A percentile compares a stretch with the other conserved stretches of the same genome.
phyloP scores from a whole-genome alignment of 2,329 filamentous ascomycete genomes.

The Cylindrodendrum hubeiense region DNA sequence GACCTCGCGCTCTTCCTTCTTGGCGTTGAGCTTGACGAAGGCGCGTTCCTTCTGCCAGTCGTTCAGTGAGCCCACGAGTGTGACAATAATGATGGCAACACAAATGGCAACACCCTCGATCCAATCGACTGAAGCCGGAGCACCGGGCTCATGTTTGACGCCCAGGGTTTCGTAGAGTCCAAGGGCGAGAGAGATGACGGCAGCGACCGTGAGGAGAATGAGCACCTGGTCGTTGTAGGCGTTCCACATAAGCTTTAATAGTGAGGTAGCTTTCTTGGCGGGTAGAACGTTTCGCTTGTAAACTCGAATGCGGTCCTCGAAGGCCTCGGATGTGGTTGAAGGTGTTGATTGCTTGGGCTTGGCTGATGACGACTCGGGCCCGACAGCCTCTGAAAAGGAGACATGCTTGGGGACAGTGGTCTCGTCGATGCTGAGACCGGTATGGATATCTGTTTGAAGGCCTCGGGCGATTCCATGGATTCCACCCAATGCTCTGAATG shows the following conservation, averaged over 20 bases:
- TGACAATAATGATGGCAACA: conserved; percentile 73
- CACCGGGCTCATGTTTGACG: conserved; percentile 47
- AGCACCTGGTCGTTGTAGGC: conserved; percentile 59
- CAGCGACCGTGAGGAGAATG: conserved; percentile 73
- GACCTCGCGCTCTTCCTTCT: conserved; percentile 73
- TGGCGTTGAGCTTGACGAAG: conserved; percentile 70
- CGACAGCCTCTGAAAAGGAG: conserved; percentile 74
- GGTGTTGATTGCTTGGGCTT: neutral
- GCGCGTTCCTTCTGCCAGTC: conserved; percentile 76
- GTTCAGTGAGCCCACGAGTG: conserved; percentile 70
- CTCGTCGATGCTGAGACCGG: conserved; percentile 83
- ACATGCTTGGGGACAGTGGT: conserved; percentile 70
- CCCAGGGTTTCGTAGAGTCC: conserved; percentile 75
- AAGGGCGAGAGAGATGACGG: conserved; percentile 73
- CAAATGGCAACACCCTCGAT: conserved; percentile 75
- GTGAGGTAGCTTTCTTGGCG: conserved; percentile 16
- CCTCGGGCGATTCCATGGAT: conserved; percentile 80
- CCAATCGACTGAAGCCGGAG: conserved; percentile 66
- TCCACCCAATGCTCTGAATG: conserved; percentile 83
- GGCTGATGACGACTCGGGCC: conserved; percentile 1
- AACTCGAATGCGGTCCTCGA: conserved; percentile 1
- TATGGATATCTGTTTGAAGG: conserved; percentile 74
- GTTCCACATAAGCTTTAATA: conserved; percentile 20
- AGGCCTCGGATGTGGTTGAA: neutral
- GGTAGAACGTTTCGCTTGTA: conserved; percentile 19